Evolutionary conservation across 106 monocot species (phyloP).

Genomic region (Posidonia australis): DNA sequence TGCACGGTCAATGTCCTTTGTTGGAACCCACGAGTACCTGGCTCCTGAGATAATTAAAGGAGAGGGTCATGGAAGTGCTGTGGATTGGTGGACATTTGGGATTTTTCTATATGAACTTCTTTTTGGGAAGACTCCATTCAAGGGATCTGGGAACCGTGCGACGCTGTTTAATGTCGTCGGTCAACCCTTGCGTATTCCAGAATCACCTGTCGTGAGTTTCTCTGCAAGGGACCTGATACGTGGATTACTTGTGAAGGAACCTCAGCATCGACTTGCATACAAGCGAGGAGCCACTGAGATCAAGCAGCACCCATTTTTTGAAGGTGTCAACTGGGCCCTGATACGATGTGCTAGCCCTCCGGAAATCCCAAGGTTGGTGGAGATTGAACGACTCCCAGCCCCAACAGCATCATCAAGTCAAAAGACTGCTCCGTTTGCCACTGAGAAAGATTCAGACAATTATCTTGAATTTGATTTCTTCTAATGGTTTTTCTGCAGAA

Average conservation of each 20-base stretch:
- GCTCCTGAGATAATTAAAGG: conserved; percentile 22
- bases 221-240: conserved; percentile 18
- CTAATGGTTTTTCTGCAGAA: conserved; percentile 8
- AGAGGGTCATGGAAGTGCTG: conserved; percentile 25
- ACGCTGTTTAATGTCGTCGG: conserved; percentile 21
- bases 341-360: conserved; percentile 21
- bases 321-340: conserved; percentile 24
- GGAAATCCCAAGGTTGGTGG: conserved; percentile 7
- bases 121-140: conserved; percentile 19
- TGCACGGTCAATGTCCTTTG: conserved; percentile 24
- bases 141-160: conserved; percentile 17
- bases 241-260: conserved; percentile 18
- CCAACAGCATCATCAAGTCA: conserved; percentile 6
- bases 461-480: conserved; percentile 27
- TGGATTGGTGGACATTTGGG: conserved; percentile 26
- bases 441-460: conserved; percentile 11
- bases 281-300: conserved; percentile 19
- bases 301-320: conserved; percentile 24
- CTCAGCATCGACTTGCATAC: conserved; percentile 21
- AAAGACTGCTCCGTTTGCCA: background rate
- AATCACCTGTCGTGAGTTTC: conserved; percentile 13
- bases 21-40: conserved; percentile 24
- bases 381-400: background rate
- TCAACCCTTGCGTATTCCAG: conserved; percentile 16
- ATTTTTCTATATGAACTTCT: conserved; percentile 21